phyloP scores from a whole-genome alignment of 2,329 filamentous ascomycete species.

The Fusarium foetens region DNA sequence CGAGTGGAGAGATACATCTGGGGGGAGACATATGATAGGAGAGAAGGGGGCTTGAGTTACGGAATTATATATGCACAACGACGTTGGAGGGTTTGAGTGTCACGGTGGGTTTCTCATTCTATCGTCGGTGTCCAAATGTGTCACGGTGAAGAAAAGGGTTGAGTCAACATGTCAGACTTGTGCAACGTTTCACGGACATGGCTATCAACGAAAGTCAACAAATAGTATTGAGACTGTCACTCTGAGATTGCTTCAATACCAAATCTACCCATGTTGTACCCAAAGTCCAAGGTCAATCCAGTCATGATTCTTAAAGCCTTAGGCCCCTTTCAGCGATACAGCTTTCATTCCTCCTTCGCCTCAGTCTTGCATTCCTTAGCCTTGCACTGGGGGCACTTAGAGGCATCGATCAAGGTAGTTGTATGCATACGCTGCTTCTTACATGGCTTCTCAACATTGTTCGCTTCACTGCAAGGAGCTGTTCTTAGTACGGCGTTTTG shows the following conservation, averaged over 20 bases:
- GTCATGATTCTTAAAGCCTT: neutral
- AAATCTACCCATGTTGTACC: fast-evolving
- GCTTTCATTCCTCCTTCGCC: neutral
- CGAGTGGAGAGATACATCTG: neutral
- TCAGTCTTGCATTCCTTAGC: neutral
- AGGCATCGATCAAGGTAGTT: neutral
- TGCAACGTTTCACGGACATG: neutral
- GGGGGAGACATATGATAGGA: neutral
- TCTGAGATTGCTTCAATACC: neutral
- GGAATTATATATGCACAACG: neutral
- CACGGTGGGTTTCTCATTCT: neutral
- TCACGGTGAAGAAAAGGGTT: neutral
- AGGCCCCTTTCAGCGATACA: fast-evolving
- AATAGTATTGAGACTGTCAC: neutral
- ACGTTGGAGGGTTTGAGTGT: neutral
- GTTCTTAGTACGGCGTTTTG: neutral
- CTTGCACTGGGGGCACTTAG: neutral
- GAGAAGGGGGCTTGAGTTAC: neutral
- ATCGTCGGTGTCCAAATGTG: neutral
- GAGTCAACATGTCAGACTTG: neutral
- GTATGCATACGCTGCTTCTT: neutral
- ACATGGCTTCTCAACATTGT: neutral
- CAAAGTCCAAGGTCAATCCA: fast-evolving
- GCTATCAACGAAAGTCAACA: neutral
- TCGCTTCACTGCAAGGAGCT: neutral